These are phyloP conservation scores for Pythium aristosporum DNA, from an alignment of 352 stramenopile species.

Conservation along the genomic window DNA sequence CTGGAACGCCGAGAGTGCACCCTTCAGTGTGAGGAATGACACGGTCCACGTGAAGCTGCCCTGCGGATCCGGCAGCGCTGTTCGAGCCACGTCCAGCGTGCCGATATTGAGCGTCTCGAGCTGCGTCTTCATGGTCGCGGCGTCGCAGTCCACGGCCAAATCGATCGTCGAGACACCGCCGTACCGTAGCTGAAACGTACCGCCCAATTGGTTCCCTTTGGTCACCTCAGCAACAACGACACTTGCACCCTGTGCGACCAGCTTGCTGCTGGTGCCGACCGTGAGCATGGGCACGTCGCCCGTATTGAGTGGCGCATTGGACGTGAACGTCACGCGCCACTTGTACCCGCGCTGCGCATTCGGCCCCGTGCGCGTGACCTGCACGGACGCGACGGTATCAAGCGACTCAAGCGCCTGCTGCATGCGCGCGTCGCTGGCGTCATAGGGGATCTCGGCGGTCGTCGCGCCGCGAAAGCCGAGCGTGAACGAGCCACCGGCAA, in stretches of 20 bases:
- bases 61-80: slow-evolving; percentile 65
- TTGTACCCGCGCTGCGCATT: slow-evolving; percentile 62
- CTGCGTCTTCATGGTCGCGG: slow-evolving; percentile 62
- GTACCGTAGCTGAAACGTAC: slow-evolving; percentile 63
- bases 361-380: slow-evolving; percentile 50
- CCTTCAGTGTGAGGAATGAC: slow-evolving; percentile 85
- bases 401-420: slow-evolving; percentile 61
- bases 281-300: slow-evolving; percentile 62
- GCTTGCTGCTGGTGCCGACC: slow-evolving; percentile 37
- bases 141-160: slow-evolving; percentile 78
- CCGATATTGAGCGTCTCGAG: slow-evolving; percentile 58
- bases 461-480: slow-evolving; percentile 88
- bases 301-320: slow-evolving; percentile 41
- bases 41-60: slow-evolving; percentile 94
- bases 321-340: slow-evolving; percentile 83
- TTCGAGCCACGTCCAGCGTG: slow-evolving; percentile 60
- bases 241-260: slow-evolving; percentile 36
- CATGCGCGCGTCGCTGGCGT: slow-evolving; percentile 72
- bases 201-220: slow-evolving; percentile 67
- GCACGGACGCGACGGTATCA: slow-evolving; percentile 56
- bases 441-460: slow-evolving; percentile 81
- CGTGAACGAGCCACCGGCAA: slow-evolving; percentile 88
- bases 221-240: slow-evolving; percentile 38
- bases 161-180: slow-evolving; percentile 49
- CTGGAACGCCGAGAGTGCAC: slow-evolving; percentile 38